A percentile compares a stretch with the other conserved stretches of the same genome.
phyloP scores from a whole-genome alignment of 768 basidiomycete genomes.

The Pleurotus eryngii region DNA sequence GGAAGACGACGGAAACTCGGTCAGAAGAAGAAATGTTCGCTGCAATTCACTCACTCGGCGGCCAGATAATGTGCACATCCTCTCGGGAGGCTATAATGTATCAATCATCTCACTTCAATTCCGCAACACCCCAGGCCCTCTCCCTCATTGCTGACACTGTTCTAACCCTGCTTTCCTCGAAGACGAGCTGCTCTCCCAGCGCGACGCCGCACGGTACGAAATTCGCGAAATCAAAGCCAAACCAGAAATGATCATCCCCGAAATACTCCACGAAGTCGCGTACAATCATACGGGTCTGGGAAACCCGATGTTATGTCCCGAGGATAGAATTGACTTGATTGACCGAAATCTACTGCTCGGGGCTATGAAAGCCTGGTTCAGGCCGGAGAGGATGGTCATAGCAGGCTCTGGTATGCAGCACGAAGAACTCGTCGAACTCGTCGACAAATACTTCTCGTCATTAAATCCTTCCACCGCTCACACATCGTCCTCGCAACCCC shows the following conservation, averaged over 20 bases:
- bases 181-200: slow-evolving; percentile 81
- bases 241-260: slow-evolving; percentile 92
- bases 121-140: slow-evolving; percentile 76
- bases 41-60: slow-evolving; percentile 81
- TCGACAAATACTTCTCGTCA: slow-evolving; percentile 80
- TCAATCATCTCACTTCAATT: slow-evolving; percentile 91
- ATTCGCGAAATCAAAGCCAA: slow-evolving; percentile 83
- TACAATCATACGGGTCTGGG: slow-evolving; percentile 77
- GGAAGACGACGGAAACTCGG: slow-evolving; percentile 70
- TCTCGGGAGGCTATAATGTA: slow-evolving; percentile 96
- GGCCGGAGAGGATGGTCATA: slow-evolving; percentile 92
- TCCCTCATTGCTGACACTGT: slow-evolving; percentile 92
- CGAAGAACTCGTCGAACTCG: slow-evolving; percentile 81
- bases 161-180: slow-evolving; percentile 66
- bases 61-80: slow-evolving; percentile 88
- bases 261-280: slow-evolving; percentile 84
- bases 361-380: slow-evolving; percentile 79
- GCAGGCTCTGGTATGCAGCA: slow-evolving; percentile 93
- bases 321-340: slow-evolving; percentile 72
- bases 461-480: slow-evolving; percentile 39
- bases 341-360: slow-evolving; percentile 57
- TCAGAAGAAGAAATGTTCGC: slow-evolving; percentile 75
- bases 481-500: slow-evolving; percentile 26
- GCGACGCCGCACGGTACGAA: slow-evolving; percentile 88
- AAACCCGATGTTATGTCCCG: slow-evolving; percentile 87